Conservation (phyloP, 2,329 filamentous ascomycete genomes). For the Botrytis elliptica region DNA sequence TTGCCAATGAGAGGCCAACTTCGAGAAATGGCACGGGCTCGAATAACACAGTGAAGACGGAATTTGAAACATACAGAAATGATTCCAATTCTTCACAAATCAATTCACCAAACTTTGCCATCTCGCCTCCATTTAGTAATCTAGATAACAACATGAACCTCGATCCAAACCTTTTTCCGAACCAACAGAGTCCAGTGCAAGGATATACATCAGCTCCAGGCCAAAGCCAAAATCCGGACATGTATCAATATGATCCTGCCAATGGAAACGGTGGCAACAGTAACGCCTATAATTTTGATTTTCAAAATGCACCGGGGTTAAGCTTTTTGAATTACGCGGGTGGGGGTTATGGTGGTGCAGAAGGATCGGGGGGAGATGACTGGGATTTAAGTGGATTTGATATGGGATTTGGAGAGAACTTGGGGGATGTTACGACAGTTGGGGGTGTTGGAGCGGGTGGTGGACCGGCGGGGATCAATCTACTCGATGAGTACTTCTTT, state of each 20-base stretch:
- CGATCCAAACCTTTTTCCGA: constrained; percentile 23
- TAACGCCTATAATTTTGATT: constrained; percentile 18
- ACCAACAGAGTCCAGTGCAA: constrained; percentile 13
- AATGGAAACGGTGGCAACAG: neutral
- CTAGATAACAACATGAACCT: constrained; percentile 13
- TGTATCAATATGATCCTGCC: constrained; percentile 26
- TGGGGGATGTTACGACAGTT: constrained; percentile 30
- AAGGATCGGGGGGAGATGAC: constrained; percentile 24
- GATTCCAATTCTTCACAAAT: constrained; percentile 5
- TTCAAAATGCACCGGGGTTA: constrained; percentile 33
- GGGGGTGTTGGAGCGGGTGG: constrained; percentile 34
- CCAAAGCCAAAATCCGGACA: constrained; percentile 22
- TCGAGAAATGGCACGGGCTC: constrained; percentile 9
- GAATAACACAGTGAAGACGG: constrained; percentile 23
- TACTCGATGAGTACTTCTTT: constrained; percentile 57
- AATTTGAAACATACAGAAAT: constrained; percentile 22
- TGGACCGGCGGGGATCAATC: constrained; percentile 39
- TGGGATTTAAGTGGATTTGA: constrained; percentile 20
- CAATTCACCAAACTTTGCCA: constrained; percentile 16
- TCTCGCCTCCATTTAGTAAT: constrained; percentile 29
- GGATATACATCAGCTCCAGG: neutral
- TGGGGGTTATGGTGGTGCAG: constrained; percentile 24
- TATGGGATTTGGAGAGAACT: constrained; percentile 28
- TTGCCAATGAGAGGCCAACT: neutral
- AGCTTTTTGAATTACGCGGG: constrained; percentile 32